These are phyloP conservation scores for Trematosphaeria pertusa DNA, from an alignment of 2,329 filamentous ascomycete species.

Conservation along the genomic window DNA sequence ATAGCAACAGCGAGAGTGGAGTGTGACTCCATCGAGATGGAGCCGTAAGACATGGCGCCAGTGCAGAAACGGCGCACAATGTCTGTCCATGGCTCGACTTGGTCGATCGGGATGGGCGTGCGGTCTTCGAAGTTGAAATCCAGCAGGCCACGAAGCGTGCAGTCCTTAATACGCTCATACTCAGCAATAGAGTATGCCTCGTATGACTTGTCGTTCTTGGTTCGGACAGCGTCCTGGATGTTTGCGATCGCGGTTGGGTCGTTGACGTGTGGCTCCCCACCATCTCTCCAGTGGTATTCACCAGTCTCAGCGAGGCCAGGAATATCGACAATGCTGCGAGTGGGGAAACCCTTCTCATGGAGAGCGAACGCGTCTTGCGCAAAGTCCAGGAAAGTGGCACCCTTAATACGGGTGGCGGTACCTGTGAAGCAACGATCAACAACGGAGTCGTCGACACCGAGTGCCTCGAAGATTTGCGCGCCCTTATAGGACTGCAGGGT, in stretches of 20 bases:
- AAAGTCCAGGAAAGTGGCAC: conserved; percentile 91
- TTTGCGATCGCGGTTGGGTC: conserved; percentile 95
- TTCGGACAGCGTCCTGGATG: conserved; percentile 93
- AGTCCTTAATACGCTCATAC: conserved; percentile 96
- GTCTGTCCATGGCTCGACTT: conserved; percentile 97
- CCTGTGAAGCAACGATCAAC: conserved; percentile 95
- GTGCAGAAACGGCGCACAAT: conserved; percentile 97
- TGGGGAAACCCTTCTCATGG: conserved; percentile 91
- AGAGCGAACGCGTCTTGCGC: conserved; percentile 94
- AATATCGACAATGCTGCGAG: conserved; percentile 75
- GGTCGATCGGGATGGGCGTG: conserved; percentile 87
- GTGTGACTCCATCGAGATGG: conserved; percentile 98
- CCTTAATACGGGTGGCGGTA: conserved; percentile 92
- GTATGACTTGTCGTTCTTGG: conserved; percentile 98
- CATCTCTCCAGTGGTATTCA: conserved; percentile 98
- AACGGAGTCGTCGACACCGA: conserved; percentile 89
- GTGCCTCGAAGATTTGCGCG: conserved; percentile 95
- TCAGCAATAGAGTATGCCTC: conserved; percentile 93
- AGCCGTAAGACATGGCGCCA: conserved; percentile 97
- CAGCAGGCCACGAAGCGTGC: conserved; percentile 89
- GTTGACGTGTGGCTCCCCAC: conserved; percentile 93
- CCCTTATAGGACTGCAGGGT: conserved; percentile 97
- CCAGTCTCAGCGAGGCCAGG: conserved; percentile 88
- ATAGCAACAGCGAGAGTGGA: conserved; percentile 94
- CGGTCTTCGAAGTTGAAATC: conserved; percentile 95